Evolutionary conservation across 441 rosid species (phyloP).

Genomic region (Erodium moschatum): DNA sequence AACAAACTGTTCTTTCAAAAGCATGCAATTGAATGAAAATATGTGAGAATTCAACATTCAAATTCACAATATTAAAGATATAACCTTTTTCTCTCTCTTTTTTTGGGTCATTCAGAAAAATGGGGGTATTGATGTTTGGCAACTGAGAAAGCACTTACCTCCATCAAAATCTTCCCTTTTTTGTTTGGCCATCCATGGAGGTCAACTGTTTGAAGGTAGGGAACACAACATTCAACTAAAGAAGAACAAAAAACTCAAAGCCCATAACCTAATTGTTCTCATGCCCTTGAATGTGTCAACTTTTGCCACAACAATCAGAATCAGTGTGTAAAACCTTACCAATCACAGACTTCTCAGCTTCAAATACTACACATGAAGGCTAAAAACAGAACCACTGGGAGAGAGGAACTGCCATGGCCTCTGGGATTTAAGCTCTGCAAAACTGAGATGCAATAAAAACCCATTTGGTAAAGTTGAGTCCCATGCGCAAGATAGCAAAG

Average conservation of each 20-base stretch:
- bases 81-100: neutral
- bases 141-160: neutral
- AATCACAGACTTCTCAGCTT: neutral
- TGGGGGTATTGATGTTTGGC: neutral
- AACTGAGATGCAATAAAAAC: neutral
- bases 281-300: too few species aligned
- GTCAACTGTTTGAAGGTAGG: neutral
- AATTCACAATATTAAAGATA: neutral
- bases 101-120: neutral
- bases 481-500: conserved; percentile 5
- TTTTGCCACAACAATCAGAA: neutral
- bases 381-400: too few species aligned
- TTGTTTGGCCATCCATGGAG: neutral
- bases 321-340: neutral
- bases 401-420: too few species aligned
- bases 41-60: neutral
- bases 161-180: neutral
- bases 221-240: neutral
- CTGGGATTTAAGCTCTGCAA: neutral
- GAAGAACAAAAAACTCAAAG: neutral
- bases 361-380: too few species aligned
- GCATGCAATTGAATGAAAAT: neutral
- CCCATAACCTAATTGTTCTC: too few species aligned
- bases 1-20: neutral
- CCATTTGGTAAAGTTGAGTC: neutral